Conservation (phyloP, 768 basidiomycete species). For the Crassisporium funariophilum region DNA sequence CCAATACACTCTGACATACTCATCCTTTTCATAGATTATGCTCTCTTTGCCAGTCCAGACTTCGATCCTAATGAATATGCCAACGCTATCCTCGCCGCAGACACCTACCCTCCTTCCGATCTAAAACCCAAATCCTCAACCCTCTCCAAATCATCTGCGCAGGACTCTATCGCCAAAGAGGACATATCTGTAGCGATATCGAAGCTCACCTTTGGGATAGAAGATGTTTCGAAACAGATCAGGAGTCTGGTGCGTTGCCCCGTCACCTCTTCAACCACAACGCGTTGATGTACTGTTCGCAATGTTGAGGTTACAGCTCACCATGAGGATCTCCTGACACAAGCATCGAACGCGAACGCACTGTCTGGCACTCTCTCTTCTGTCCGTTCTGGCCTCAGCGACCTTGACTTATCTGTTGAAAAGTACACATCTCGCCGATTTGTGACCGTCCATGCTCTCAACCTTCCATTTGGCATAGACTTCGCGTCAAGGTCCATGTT, state of each 20-base stretch:
- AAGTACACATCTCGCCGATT: slow-evolving; percentile 51
- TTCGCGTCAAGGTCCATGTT: slow-evolving; percentile 81
- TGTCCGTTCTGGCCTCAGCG: slow-evolving; percentile 69
- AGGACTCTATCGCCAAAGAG: slow-evolving; percentile 68
- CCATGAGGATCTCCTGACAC: slow-evolving; percentile 79
- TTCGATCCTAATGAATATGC: slow-evolving; percentile 93
- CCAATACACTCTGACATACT: not conserved
- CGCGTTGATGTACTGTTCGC: slow-evolving; percentile 13
- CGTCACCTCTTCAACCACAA: not conserved
- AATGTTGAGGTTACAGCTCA: slow-evolving; percentile 71
- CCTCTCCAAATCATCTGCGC: slow-evolving; percentile 35
- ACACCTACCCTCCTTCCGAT: slow-evolving; percentile 60
- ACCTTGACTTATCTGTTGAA: slow-evolving; percentile 75
- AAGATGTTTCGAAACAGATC: slow-evolving; percentile 91
- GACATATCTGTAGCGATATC: slow-evolving; percentile 90
- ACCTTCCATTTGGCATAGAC: slow-evolving; percentile 43
- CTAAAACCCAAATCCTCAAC: slow-evolving; percentile 34
- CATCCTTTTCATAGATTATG: slow-evolving; percentile 53
- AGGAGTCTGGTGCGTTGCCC: slow-evolving; percentile 67
- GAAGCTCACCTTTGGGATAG: slow-evolving; percentile 84
- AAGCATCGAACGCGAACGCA: slow-evolving; percentile 75
- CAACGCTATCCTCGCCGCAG: slow-evolving; percentile 85
- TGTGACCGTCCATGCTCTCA: slow-evolving; percentile 17
- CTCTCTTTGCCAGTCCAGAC: slow-evolving; percentile 68
- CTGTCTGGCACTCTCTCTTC: slow-evolving; percentile 69